phyloP scores from a whole-genome alignment of 306 rosid species.

The Fagus crenata region DNA sequence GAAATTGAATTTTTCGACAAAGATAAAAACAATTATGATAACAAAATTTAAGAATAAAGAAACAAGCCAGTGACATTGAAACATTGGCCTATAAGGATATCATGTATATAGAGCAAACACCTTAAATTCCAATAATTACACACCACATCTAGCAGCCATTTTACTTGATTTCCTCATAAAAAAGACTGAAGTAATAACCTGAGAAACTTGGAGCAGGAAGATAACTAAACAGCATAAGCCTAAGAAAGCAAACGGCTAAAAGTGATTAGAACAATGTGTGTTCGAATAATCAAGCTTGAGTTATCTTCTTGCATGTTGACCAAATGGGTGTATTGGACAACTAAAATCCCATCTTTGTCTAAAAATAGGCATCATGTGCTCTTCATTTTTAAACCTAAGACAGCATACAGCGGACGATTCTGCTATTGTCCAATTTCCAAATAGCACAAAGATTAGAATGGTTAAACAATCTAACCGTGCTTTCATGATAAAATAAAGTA shows the following conservation, averaged over 20 bases:
- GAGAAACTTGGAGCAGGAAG: neutral
- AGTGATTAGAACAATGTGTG: neutral
- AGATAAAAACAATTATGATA: neutral
- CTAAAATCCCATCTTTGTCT: neutral
- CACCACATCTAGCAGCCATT: neutral
- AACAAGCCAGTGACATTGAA: neutral
- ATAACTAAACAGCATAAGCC: neutral
- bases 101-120: neutral
- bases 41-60: conserved; percentile 9
- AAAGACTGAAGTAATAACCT: neutral
- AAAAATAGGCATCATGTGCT: neutral
- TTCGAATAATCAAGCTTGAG: neutral
- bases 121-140: neutral
- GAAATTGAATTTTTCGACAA: neutral
- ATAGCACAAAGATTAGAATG: neutral
- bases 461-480: neutral
- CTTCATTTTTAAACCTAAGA: neutral
- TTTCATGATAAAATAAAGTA: neutral
- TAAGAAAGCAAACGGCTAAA: neutral
- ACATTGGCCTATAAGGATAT: neutral
- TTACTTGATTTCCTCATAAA: neutral
- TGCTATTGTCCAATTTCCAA: neutral
- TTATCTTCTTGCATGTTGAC: neutral
- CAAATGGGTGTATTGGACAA: neutral
- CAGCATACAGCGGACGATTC: neutral